Evolutionary conservation across 2,329 filamentous ascomycete genomes (phyloP).

Genomic region (Nannizzia gypsea): DNA sequence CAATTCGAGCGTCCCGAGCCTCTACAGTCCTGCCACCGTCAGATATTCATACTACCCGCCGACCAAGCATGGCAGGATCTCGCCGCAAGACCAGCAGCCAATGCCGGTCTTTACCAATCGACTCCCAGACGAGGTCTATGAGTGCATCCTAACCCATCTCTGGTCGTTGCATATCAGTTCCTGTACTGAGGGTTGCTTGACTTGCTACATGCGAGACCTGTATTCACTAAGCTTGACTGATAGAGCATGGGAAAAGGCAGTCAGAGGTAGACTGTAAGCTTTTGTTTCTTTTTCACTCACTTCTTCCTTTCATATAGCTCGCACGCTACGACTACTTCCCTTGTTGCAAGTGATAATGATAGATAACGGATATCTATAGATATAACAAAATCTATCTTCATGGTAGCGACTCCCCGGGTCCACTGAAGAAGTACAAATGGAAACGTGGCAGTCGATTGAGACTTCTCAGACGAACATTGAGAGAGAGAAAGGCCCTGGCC

Average conservation of each 20-base stretch:
- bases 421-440: constrained; percentile 38
- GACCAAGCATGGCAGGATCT: constrained; percentile 22
- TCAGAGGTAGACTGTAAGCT: constrained; percentile 40
- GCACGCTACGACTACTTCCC: not conserved
- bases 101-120: constrained; percentile 32
- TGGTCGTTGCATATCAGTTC: constrained; percentile 34
- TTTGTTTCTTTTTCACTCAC: not conserved
- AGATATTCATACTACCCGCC: constrained; percentile 24
- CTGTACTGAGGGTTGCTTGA: constrained; percentile 36
- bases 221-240: constrained; percentile 43
- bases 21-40: constrained; percentile 29
- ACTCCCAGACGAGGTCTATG: constrained; percentile 44
- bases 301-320: not conserved
- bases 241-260: constrained; percentile 45
- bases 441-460: constrained; percentile 42
- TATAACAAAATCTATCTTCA: constrained; percentile 41
- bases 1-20: constrained; percentile 28
- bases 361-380: constrained; percentile 23
- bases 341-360: not conserved
- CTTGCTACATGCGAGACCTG: constrained; percentile 45
- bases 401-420: constrained; percentile 35
- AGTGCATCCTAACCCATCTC: constrained; percentile 43
- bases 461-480: constrained; percentile 43
- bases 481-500: constrained; percentile 40
- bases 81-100: constrained; percentile 7